Evolutionary conservation across 1,284 basidiomycete species (phyloP).

Genomic region (Wolfiporia cocos): DNA sequence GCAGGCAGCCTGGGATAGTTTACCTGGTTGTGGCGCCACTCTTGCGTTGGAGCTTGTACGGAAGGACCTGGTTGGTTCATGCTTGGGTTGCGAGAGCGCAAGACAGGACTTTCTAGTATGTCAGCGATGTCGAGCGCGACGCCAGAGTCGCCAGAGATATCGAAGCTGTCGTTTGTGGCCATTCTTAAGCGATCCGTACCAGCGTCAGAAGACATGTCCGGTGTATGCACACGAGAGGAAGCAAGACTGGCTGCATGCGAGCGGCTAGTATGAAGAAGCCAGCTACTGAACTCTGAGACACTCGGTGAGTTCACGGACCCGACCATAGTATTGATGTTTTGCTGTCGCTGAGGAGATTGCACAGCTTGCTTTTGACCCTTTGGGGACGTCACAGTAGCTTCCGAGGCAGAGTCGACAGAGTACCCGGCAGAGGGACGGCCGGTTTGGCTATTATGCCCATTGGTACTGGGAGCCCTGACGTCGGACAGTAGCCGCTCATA

Average conservation of each 20-base stretch:
- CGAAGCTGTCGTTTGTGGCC: constrained; percentile 1
- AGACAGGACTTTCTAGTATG: constrained; percentile 19
- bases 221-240: constrained; percentile 11
- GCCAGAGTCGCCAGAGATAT: constrained; percentile 6
- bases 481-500: constrained; percentile 30
- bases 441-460: too few relatives aligned
- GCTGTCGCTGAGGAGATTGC: too few relatives aligned
- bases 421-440: too few relatives aligned
- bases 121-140: constrained; percentile 18
- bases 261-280: constrained; percentile 11
- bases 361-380: too few relatives aligned
- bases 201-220: constrained; percentile 8
- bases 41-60: not conserved
- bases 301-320: too few relatives aligned
- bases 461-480: too few relatives aligned
- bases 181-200: constrained; percentile 1
- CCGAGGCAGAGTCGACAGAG: too few relatives aligned
- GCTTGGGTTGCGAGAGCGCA: constrained; percentile 11
- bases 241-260: constrained; percentile 6
- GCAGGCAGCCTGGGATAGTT: not conserved
- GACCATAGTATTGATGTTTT: too few relatives aligned
- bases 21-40: not conserved
- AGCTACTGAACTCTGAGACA: constrained; percentile 10
- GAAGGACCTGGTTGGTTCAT: not conserved
- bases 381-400: too few relatives aligned